Percentiles rank a stretch among this genome's conserved stretches.
phyloP scores from a whole-genome alignment of 805 yeast genomes.

The Kuraishia borneana region DNA sequence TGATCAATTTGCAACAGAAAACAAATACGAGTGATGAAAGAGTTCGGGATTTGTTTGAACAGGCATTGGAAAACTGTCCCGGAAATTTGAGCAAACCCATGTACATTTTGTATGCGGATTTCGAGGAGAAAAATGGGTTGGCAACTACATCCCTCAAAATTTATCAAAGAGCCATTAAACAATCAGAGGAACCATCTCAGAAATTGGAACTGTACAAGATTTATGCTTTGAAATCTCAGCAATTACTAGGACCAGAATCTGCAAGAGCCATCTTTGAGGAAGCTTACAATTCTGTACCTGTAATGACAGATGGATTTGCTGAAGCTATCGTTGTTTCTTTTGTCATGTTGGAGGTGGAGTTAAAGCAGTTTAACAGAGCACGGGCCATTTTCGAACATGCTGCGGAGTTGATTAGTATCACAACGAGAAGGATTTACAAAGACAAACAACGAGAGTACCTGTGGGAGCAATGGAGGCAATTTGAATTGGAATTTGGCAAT shows the following conservation, averaged over 20 bases:
- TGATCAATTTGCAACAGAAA: conserved; percentile 21
- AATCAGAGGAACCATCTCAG: conserved; percentile 16
- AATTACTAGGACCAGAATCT: conserved; percentile 26
- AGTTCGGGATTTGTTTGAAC: conserved; percentile 66
- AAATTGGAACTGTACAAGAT: conserved; percentile 29
- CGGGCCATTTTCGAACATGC: conserved; percentile 53
- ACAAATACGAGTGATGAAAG: conserved; percentile 33
- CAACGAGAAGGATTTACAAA: conserved; percentile 13
- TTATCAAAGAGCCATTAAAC: conserved; percentile 28
- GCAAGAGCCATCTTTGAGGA: conserved; percentile 38
- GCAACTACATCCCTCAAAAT: conserved; percentile 36
- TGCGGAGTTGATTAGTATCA: conserved; percentile 25
- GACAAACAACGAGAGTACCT: conserved; percentile 16
- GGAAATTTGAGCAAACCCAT: conserved; percentile 33
- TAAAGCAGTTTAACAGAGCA: conserved; percentile 46
- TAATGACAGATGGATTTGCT: conserved; percentile 14
- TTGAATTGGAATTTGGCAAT: conserved; percentile 63
- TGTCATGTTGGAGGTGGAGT: conserved; percentile 40
- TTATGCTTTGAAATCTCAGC: conserved; percentile 27
- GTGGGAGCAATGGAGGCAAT: conserved; percentile 66
- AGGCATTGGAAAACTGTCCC: conserved; percentile 45
- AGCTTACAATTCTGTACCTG: conserved; percentile 28
- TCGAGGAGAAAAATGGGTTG: conserved; percentile 49
- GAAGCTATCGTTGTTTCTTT: conserved; percentile 39
- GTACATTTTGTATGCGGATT: conserved; percentile 43